phyloP scores from a whole-genome alignment of 805 yeast species.

The Yarrowia hollandica region DNA sequence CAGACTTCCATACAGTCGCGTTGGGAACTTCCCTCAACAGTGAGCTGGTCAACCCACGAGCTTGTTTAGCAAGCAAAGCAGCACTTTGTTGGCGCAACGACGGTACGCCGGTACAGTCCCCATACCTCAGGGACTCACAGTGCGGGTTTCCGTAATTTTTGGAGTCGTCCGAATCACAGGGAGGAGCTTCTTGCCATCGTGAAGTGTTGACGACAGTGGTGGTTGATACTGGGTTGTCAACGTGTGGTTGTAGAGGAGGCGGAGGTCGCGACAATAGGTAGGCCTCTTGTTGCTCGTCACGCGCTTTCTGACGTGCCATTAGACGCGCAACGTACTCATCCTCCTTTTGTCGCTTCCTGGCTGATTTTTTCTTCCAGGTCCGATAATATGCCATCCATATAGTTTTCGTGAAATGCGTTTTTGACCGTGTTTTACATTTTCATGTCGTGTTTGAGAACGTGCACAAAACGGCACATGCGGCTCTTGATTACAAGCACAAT shows the following conservation, averaged over 20 bases:
- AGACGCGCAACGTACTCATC: too few species aligned
- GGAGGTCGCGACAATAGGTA: not conserved
- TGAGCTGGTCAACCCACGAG: not conserved
- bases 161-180: not conserved
- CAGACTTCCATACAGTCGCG: not conserved
- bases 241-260: not conserved
- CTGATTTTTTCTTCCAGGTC: too few species aligned
- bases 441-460: too few species aligned
- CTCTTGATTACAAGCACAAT: too few species aligned
- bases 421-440: too few species aligned
- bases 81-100: conserved; percentile 1
- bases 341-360: too few species aligned
- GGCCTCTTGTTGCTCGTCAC: not conserved
- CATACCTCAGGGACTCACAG: not conserved
- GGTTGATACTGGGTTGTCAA: not conserved
- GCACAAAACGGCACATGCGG: too few species aligned
- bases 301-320: too few species aligned
- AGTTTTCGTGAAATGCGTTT: too few species aligned
- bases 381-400: too few species aligned
- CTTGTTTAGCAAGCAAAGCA: not conserved
- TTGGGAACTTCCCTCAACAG: not conserved
- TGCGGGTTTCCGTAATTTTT: not conserved
- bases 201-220: not conserved
- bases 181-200: conserved; percentile 1
- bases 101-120: not conserved